phyloP scores from a whole-genome alignment of 345 rosid genomes.

The Cochlearia excelsa region DNA sequence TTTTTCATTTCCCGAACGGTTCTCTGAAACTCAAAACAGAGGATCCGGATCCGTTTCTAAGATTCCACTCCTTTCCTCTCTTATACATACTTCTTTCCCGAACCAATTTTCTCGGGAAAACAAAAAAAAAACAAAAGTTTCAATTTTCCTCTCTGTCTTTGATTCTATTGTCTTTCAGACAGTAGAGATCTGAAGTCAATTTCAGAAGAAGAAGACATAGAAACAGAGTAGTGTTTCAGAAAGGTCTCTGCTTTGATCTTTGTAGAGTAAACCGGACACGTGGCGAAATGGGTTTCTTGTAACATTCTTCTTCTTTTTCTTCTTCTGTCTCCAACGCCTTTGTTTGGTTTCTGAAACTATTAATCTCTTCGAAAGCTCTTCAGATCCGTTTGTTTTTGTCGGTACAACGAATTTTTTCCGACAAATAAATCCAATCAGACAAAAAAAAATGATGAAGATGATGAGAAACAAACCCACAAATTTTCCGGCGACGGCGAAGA shows the following conservation, averaged over 20 bases:
- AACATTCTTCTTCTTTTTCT: constrained; percentile 34
- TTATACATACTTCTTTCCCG: constrained; percentile 20
- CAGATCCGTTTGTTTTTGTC: constrained; percentile 26
- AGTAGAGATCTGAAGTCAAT: constrained; percentile 33
- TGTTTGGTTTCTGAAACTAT: constrained; percentile 42
- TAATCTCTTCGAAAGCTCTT: constrained; percentile 44
- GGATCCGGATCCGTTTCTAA: constrained; percentile 34
- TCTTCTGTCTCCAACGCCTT: constrained; percentile 41
- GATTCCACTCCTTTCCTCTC: constrained; percentile 23
- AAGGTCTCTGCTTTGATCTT: constrained; percentile 26
- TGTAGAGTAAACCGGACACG: constrained; percentile 25
- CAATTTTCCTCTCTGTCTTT: not conserved
- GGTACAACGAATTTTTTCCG: not conserved
- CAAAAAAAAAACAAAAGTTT: not conserved
- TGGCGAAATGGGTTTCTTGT: constrained; percentile 39
- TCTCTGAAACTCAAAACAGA: constrained; percentile 39
- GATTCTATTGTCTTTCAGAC: not conserved
- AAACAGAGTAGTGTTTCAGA: constrained; percentile 32
- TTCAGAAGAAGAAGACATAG: constrained; percentile 18
- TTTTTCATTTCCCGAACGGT: constrained; percentile 29
- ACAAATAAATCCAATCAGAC: not conserved
- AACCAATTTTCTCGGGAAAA: constrained; percentile 33
- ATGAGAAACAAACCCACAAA: constrained; percentile 60
- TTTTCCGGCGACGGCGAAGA: constrained; percentile 27
- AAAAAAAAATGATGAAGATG: constrained; percentile 59